Conservation (phyloP, 116 monocot genomes). For the Cymodocea nodosa region DNA sequence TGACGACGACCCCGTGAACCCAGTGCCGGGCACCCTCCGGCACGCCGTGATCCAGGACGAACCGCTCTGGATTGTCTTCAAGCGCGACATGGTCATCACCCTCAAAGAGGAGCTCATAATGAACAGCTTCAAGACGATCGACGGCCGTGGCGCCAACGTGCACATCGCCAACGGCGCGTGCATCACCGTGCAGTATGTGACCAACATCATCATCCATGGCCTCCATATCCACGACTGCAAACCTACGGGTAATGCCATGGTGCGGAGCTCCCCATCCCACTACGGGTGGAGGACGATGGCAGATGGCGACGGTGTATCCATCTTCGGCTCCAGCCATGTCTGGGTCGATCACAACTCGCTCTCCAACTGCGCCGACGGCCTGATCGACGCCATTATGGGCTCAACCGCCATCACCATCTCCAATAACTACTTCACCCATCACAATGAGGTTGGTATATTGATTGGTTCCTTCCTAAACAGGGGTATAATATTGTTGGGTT, state of each 20-base stretch:
- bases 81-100: conserved; percentile 79
- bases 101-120: conserved; percentile 86
- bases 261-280: conserved; percentile 70
- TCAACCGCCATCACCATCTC: conserved; percentile 90
- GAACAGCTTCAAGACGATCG: conserved; percentile 97
- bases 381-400: conserved; percentile 71
- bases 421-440: conserved; percentile 82
- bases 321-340: conserved; percentile 69
- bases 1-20: conserved; percentile 64
- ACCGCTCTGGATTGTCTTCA: conserved; percentile 83
- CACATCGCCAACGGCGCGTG: conserved; percentile 92
- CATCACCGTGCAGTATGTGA: conserved; percentile 63
- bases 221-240: conserved; percentile 76
- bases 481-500: too few relatives aligned
- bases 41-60: conserved; percentile 74
- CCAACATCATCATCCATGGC: conserved; percentile 39
- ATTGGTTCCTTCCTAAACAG: too few relatives aligned
- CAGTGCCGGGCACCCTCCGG: conserved; percentile 64
- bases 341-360: conserved; percentile 93
- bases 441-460: conserved; percentile 7
- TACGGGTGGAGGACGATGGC: conserved; percentile 88
- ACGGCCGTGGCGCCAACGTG: conserved; percentile 70
- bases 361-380: conserved; percentile 79
- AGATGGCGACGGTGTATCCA: conserved; percentile 74
- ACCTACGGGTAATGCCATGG: conserved; percentile 93